Evolutionary conservation across 805 yeast species (phyloP).

Genomic region (Starmerella powellii): DNA sequence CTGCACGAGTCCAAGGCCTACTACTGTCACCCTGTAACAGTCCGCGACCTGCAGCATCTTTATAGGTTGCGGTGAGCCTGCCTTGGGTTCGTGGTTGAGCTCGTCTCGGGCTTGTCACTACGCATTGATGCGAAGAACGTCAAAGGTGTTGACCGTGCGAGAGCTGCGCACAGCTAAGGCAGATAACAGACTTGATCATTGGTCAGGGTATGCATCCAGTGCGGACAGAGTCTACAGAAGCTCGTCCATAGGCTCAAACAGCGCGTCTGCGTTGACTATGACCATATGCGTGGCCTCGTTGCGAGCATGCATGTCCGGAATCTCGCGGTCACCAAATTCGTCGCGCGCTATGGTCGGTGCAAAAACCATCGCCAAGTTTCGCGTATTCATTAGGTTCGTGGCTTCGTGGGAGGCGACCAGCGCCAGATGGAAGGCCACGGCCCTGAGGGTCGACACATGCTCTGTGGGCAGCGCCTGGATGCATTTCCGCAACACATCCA

Average conservation of each 20-base stretch:
- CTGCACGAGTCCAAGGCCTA: too few relatives aligned
- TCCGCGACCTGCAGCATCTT: too few relatives aligned
- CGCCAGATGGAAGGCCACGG: conserved; percentile 53
- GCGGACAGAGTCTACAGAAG: not conserved
- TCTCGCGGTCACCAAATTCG: conserved; percentile 64
- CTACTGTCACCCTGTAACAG: too few relatives aligned
- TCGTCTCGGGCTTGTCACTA: too few relatives aligned
- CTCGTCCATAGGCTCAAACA: conserved; percentile 13
- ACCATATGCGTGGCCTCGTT: conserved; percentile 69
- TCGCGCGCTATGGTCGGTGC: conserved; percentile 87
- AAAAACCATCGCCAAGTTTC: conserved; percentile 80
- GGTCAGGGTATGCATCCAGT: not conserved
- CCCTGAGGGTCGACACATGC: conserved; percentile 46
- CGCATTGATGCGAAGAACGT: too few relatives aligned
- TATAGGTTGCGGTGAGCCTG: too few relatives aligned
- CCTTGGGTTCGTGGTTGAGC: too few relatives aligned
- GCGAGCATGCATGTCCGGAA: conserved; percentile 70
- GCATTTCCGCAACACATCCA: conserved; percentile 37
- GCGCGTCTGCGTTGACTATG: conserved; percentile 25
- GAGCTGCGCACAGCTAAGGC: too few relatives aligned
- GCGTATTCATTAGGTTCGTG: conserved; percentile 67
- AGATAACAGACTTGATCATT: too few relatives aligned
- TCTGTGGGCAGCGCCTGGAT: conserved; percentile 50
- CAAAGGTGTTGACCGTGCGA: too few relatives aligned
- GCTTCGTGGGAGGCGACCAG: conserved; percentile 42